Evolutionary conservation across 257 asterid species (phyloP).

Genomic region (Nicotiana obtusifolia): DNA sequence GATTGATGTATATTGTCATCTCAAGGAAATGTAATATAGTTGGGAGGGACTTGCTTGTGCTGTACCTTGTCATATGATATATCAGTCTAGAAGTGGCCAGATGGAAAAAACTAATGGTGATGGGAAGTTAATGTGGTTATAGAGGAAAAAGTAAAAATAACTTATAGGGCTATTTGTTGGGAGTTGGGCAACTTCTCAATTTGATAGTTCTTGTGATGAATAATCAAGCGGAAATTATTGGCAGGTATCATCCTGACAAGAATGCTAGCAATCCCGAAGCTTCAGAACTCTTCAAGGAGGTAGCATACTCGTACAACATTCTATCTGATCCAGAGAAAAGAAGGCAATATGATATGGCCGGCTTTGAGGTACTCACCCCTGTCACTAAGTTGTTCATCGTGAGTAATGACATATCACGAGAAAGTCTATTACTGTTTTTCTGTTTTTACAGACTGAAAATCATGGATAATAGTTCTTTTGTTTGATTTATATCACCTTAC

Average conservation of each 20-base stretch:
- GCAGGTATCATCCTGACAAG: conserved; percentile 99
- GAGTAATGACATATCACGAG: neutral
- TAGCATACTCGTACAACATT: conserved; percentile 96
- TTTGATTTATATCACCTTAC: neutral
- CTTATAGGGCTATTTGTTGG: neutral
- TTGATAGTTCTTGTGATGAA: conserved; percentile 7
- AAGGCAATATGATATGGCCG: conserved; percentile 85
- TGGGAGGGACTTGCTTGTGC: neutral
- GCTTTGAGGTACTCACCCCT: conserved; percentile 70
- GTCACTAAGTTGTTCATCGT: neutral
- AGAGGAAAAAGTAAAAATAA: neutral
- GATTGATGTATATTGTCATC: neutral
- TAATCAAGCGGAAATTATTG: conserved; percentile 3
- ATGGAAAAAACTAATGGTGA: neutral
- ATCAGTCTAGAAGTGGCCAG: neutral
- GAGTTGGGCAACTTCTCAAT: neutral
- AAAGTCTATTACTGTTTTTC: neutral
- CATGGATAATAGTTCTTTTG: neutral
- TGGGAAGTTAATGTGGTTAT: neutral
- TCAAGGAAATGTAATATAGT: neutral
- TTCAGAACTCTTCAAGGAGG: conserved; percentile 95
- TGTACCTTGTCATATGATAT: neutral
- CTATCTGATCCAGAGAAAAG: conserved; percentile 94
- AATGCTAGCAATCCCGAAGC: conserved; percentile 98
- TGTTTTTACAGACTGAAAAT: neutral